Evolutionary conservation across 176 grass and related monocot genomes (phyloP), one percentile per base, ranked within the genome.

Genomic region (Raddia guianensis): DNA sequence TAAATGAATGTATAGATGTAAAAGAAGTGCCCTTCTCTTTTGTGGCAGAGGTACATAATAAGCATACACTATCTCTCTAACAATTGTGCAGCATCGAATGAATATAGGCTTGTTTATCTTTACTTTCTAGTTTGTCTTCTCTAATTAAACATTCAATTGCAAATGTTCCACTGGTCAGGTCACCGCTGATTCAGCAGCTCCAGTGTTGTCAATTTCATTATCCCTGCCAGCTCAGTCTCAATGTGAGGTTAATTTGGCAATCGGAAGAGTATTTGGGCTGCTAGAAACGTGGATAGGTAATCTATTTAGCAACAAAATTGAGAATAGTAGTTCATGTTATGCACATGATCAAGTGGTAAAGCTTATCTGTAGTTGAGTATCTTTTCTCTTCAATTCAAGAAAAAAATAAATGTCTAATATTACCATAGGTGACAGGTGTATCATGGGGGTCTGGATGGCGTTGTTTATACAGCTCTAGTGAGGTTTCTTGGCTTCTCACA

Each of bases 301-400:
- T 82, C 67, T 84, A 77, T 82, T 45, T 53, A 77, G 70, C 78
- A 91, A 86, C 49, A 79, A 87, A 82, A 75, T 91, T 46, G 50
- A 83, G 72, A 89, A 74, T 87, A 81, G 49, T 57, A 83, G 86
- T 80, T 34, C 82, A 62, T 91, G 72, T 78, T 54, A 91, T 61
- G 88, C 88, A 63, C 95, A 94, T 87, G 87, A 94, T 76, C 92
- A 89, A 93, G 89, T 91, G 95, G 95, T 98, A 97, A 87, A 91
- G 74, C 54, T 90, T 81, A 62, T 27, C 19, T 72, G 84, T 42
- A 49, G 20, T 60, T 74, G 5, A 80, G 9, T 81, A 54, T 73
- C 37, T 90, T 62, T 76, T 56, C 35, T 75, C 66, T 63, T 69
- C 42, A 59, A 51, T 71, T 59, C 46, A 50, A 52, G 55, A 43